A percentile compares a stretch with the other conserved stretches of the same genome.
Conservation (phyloP, 805 yeast genomes). For the Cyberlindnera nakhonratchasimensis region DNA sequence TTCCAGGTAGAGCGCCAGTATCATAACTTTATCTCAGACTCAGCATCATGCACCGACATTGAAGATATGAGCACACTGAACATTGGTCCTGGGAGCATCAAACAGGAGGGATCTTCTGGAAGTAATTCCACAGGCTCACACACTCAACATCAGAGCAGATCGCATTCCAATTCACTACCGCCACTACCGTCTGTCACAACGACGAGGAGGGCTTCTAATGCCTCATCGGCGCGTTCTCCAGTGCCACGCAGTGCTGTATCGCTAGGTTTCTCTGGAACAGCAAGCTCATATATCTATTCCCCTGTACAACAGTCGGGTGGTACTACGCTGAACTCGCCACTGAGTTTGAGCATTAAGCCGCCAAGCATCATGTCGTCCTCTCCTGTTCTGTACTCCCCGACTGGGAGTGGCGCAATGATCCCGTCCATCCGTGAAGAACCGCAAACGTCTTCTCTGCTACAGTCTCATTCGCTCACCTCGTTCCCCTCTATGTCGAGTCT, state of each 20-base stretch:
- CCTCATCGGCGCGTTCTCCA: conserved; percentile 28
- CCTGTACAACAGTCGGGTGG: conserved; percentile 14
- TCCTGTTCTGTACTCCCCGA: conserved; percentile 27
- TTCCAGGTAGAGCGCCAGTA: conserved; percentile 46
- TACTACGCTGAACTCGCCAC: conserved; percentile 5
- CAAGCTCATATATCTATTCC: conserved; percentile 25
- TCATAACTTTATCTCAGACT: conserved; percentile 19
- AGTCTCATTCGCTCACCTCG: conserved; percentile 17
- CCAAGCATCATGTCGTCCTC: conserved; percentile 22
- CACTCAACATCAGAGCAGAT: conserved; percentile 9
- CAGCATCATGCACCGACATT: conserved; percentile 2
- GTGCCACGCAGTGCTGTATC: conserved; percentile 26
- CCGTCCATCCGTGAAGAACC: conserved; percentile 21
- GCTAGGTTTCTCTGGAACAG: conserved; percentile 23
- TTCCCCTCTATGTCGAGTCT: conserved; percentile 27
- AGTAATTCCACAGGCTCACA: neutral
- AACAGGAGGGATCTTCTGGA: neutral
- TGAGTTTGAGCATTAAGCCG: conserved; percentile 20
- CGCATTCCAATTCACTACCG: conserved; percentile 29
- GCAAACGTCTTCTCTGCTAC: conserved; percentile 1
- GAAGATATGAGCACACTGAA: conserved; percentile 4
- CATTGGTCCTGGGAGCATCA: conserved; percentile 4
- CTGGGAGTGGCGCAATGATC: conserved; percentile 12
- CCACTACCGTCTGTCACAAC: conserved; percentile 35
- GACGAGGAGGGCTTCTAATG: conserved; percentile 26